These are phyloP conservation scores for Hemisphaericaspora subhashii DNA, from an alignment of 1,139 yeast genomes.

Conservation along the genomic window DNA sequence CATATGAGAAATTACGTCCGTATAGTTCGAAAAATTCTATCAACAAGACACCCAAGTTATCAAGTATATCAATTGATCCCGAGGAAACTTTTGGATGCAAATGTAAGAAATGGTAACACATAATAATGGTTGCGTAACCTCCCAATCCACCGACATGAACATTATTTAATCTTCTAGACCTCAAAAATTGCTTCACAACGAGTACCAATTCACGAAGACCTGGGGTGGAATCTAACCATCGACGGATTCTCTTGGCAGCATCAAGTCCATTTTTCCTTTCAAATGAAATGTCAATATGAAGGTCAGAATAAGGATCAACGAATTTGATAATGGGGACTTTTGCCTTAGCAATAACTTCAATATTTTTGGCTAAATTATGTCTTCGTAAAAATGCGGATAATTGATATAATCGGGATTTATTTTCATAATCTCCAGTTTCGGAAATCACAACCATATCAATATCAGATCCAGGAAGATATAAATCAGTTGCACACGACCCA, in stretches of 20 bases:
- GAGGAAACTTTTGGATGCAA: slow-evolving; percentile 80
- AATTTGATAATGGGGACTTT: slow-evolving; percentile 95
- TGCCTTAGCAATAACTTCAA: slow-evolving; percentile 88
- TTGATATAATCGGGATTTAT: slow-evolving; percentile 67
- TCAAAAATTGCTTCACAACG: slow-evolving; percentile 81
- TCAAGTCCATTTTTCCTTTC: slow-evolving; percentile 84
- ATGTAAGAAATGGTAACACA: slow-evolving; percentile 78
- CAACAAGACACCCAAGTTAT: slow-evolving; percentile 82
- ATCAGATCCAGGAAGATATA: slow-evolving; percentile 94
- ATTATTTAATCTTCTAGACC: slow-evolving; percentile 77
- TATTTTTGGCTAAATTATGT: slow-evolving; percentile 62
- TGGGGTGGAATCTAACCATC: slow-evolving; percentile 73
- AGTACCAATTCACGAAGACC: slow-evolving; percentile 85
- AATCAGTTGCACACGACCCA: slow-evolving; percentile 94
- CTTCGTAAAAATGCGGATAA: slow-evolving; percentile 70
- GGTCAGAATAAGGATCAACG: slow-evolving; percentile 67
- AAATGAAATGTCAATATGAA: slow-evolving; percentile 89
- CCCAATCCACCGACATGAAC: slow-evolving; percentile 98
- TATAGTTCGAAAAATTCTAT: slow-evolving; percentile 95
- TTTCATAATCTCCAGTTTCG: slow-evolving; percentile 61
- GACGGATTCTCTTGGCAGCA: slow-evolving; percentile 78
- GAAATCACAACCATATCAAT: slow-evolving; percentile 91
- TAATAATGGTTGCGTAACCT: slow-evolving; percentile 87
- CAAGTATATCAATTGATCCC: slow-evolving; percentile 61
- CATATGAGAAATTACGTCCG: slow-evolving; percentile 89